Percentiles rank a stretch among this genome's conserved stretches.
Evolutionary conservation across 345 rosid genomes (phyloP).

Genomic region (Eucalyptus pauciflora): DNA sequence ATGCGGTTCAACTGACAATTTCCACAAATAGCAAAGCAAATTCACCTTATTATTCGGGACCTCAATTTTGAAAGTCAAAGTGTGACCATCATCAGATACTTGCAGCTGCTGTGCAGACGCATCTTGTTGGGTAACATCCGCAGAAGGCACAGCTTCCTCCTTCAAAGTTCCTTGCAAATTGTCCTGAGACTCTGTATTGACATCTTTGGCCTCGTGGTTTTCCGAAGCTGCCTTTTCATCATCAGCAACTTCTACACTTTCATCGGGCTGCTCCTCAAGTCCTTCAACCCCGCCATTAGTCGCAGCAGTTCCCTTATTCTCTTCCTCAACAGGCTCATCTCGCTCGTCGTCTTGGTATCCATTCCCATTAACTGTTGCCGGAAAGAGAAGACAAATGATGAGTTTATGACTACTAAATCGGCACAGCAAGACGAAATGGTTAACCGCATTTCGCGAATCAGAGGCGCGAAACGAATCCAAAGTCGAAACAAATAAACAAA

Average conservation of each 20-base stretch:
- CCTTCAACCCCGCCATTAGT: neutral
- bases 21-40: neutral
- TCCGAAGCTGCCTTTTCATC: neutral
- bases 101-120: neutral
- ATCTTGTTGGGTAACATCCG: neutral
- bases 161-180: neutral
- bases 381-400: neutral
- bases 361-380: neutral
- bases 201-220: neutral
- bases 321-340: neutral
- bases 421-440: neutral
- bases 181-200: neutral
- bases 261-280: neutral
- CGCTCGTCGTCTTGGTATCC: neutral
- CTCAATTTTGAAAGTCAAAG: slow-evolving; percentile 44
- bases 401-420: neutral
- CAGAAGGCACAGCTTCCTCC: neutral
- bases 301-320: neutral
- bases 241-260: neutral
- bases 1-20: neutral
- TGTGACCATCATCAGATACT: slow-evolving; percentile 12
- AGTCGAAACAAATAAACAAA: neutral
- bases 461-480: neutral
- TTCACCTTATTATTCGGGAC: slow-evolving; percentile 86
- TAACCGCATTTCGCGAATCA: neutral